Percentiles rank a stretch among this genome's conserved stretches.
phyloP scores from a whole-genome alignment of 306 rosid genomes.

The Quercus bicolor region DNA sequence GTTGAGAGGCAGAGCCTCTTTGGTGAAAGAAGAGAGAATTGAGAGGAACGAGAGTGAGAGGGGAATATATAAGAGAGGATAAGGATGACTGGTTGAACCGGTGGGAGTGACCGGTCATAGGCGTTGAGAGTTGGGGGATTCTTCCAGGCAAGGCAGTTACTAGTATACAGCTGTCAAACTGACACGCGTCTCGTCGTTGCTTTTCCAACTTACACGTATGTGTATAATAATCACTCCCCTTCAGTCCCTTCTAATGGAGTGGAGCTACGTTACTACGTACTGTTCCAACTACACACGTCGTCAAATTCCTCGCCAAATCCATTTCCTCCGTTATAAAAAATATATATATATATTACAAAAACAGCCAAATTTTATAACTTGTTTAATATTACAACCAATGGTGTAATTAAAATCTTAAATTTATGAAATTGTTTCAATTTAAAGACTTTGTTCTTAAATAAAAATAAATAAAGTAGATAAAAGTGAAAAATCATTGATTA shows the following conservation, averaged over 20 bases:
- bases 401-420: no score
- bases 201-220: constrained; percentile 40
- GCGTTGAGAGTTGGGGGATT: constrained; percentile 34
- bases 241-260: background rate
- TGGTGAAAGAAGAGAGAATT: background rate
- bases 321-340: background rate
- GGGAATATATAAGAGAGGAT: constrained; percentile 30
- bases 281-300: background rate
- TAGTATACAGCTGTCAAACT: constrained; percentile 47
- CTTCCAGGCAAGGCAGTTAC: constrained; percentile 52
- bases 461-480: no score
- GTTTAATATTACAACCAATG: no score
- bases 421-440: no score
- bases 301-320: background rate
- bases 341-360: background rate
- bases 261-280: background rate
- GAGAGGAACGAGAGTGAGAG: background rate
- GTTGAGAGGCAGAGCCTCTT: no score
- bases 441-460: no score
- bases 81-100: constrained; percentile 40
- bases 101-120: constrained; percentile 38
- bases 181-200: constrained; percentile 51
- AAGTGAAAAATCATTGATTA: no score
- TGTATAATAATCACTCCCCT: constrained; percentile 8
- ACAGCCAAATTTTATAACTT: background rate